phyloP scores from a whole-genome alignment of 192 early-diverging fungal species.

The Gaertneriomyces semiglobifer region DNA sequence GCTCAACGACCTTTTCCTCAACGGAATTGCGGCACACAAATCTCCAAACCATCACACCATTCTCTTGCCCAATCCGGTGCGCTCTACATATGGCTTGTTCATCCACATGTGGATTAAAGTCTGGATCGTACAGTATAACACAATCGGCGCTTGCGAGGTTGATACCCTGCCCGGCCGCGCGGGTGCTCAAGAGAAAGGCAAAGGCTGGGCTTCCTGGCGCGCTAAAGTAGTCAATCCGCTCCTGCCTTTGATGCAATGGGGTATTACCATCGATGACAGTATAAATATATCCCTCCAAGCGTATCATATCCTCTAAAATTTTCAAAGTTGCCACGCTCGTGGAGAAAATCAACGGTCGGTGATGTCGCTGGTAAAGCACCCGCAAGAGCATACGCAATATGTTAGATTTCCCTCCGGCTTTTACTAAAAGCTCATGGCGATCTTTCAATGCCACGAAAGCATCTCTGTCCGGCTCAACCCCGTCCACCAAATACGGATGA shows the following conservation, averaged over 20 bases:
- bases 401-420: conserved; percentile 61
- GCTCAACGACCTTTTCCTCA: conserved; percentile 24
- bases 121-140: conserved; percentile 69
- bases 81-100: conserved; percentile 73
- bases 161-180: conserved; percentile 72
- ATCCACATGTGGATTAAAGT: conserved; percentile 71
- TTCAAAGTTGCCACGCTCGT: conserved; percentile 80
- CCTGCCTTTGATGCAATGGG: too few species aligned
- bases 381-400: conserved; percentile 65
- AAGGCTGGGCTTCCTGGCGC: conserved; percentile 55
- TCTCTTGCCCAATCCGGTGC: conserved; percentile 71
- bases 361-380: conserved; percentile 54
- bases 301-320: conserved; percentile 73
- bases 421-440: conserved; percentile 54
- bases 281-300: conserved; percentile 48
- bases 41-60: conserved; percentile 59
- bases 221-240: conserved; percentile 46
- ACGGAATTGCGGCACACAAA: conserved; percentile 62
- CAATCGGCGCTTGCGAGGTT: conserved; percentile 73
- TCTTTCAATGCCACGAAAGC: conserved; percentile 1
- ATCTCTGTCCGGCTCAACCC: too few species aligned
- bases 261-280: conserved; percentile 32
- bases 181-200: conserved; percentile 66
- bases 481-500: conserved; percentile 59
- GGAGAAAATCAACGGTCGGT: conserved; percentile 77